Conservation (phyloP, 2,329 filamentous ascomycete genomes). For the Xylariomycetidae sp. region DNA sequence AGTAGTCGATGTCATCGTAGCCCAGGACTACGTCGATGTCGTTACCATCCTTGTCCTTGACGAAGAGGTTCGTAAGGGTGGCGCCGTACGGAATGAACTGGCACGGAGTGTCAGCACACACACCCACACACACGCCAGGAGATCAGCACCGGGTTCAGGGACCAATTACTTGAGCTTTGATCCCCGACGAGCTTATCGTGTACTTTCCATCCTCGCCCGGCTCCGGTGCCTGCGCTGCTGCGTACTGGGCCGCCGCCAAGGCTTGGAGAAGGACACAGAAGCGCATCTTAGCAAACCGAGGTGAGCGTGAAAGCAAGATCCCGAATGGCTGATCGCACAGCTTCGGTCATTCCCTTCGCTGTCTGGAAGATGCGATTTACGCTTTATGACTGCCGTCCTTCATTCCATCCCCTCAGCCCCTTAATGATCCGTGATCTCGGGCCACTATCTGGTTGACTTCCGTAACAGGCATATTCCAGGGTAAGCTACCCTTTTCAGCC, state of each 20-base stretch:
- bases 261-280: constrained; percentile 12
- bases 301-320: neutral
- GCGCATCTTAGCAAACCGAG: constrained; percentile 14
- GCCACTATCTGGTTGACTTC: neutral
- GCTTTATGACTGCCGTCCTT: constrained; percentile 4
- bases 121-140: neutral
- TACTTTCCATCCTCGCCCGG: constrained; percentile 25
- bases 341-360: constrained; percentile 1
- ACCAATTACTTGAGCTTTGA: constrained; percentile 27
- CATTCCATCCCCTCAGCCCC: neutral
- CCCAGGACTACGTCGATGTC: constrained; percentile 59
- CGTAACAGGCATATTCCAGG: constrained; percentile 3
- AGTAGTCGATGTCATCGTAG: constrained; percentile 54
- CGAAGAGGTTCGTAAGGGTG: constrained; percentile 55
- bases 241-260: constrained; percentile 17
- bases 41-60: constrained; percentile 55
- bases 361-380: neutral
- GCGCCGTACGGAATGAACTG: constrained; percentile 44
- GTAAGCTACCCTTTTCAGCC: constrained; percentile 3
- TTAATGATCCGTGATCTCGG: neutral
- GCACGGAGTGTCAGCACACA: constrained; percentile 3
- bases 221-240: constrained; percentile 13
- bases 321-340: constrained; percentile 7
- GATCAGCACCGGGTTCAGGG: too few species aligned
- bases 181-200: constrained; percentile 22